Conservation (phyloP, 2,329 filamentous ascomycete species). For the Fusarium sacchari region DNA sequence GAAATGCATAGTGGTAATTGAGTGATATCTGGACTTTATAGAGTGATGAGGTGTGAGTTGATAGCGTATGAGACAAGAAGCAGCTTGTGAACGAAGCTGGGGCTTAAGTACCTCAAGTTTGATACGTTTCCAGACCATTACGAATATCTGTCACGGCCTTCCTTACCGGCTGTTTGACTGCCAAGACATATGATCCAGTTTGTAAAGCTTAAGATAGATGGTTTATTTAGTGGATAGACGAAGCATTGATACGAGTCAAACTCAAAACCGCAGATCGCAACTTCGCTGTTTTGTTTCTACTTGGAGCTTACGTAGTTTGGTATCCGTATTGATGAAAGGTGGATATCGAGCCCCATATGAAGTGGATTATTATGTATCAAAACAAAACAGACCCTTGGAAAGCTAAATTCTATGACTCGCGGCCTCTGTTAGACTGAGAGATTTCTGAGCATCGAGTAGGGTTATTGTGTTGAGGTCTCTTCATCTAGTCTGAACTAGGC, state of each 20-base stretch:
- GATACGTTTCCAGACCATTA: fast-evolving
- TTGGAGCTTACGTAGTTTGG: not conserved
- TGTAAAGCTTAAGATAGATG: not conserved
- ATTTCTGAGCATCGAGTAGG: too few species aligned
- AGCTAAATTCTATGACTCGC: not conserved
- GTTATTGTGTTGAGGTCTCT: too few species aligned
- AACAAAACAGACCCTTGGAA: not conserved
- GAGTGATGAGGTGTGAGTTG: not conserved
- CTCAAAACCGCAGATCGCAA: not conserved
- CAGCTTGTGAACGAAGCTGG: too few species aligned
- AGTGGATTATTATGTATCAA: not conserved
- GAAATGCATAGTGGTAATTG: not conserved
- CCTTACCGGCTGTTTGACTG: not conserved
- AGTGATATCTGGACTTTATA: not conserved
- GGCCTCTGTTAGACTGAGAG: too few species aligned
- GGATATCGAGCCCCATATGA: not conserved
- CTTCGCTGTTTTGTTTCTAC: not conserved
- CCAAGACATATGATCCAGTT: not conserved
- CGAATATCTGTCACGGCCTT: fast-evolving
- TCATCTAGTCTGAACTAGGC: too few species aligned
- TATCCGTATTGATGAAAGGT: not conserved
- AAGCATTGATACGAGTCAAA: not conserved
- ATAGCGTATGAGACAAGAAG: too few species aligned
- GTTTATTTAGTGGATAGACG: not conserved
- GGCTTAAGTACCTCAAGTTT: not conserved